Percentiles rank a stretch among this genome's conserved stretches.
Conservation (phyloP, 306 rosid genomes). For the Carpinus viminea region DNA sequence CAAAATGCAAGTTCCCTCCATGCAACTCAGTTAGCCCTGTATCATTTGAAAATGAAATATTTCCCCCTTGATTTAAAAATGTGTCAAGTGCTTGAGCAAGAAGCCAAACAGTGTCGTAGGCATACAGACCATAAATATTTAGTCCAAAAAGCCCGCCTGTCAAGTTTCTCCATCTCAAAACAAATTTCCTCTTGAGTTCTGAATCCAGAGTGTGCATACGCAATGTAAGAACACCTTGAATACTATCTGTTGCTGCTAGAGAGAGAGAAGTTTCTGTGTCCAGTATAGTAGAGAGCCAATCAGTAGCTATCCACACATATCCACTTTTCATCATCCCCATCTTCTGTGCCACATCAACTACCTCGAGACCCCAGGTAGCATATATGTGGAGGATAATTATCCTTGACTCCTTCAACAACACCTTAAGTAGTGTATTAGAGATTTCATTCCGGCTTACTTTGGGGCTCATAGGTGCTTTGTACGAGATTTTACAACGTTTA, state of each 20-base stretch:
- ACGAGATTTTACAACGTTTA: conserved; percentile 80
- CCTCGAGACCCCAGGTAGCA: conserved; percentile 42
- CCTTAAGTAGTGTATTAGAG: conserved; percentile 66
- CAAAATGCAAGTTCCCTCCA: conserved; percentile 55
- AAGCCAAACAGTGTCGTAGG: conserved; percentile 81
- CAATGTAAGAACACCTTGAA: conserved; percentile 75
- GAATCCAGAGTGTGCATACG: conserved; percentile 72
- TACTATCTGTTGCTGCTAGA: conserved; percentile 40
- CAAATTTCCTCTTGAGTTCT: conserved; percentile 55
- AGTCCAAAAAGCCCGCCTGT: conserved; percentile 43
- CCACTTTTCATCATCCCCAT: conserved; percentile 85
- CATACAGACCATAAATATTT: conserved; percentile 53
- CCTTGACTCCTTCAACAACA: conserved; percentile 75
- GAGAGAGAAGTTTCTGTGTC: conserved; percentile 52
- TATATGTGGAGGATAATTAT: conserved; percentile 63
- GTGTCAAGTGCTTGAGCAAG: conserved; percentile 79
- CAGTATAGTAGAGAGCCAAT: conserved; percentile 64
- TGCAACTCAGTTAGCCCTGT: conserved; percentile 35
- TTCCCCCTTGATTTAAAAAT: conserved; percentile 65
- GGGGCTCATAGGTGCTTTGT: conserved; percentile 67
- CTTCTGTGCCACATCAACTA: conserved; percentile 57
- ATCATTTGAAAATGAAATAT: conserved; percentile 64
- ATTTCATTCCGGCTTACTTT: conserved; percentile 49
- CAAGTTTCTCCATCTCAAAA: conserved; percentile 74
- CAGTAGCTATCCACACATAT: conserved; percentile 87